Evolutionary conservation across 176 grass and related monocot species (phyloP).

Genomic region (Poa pratensis): DNA sequence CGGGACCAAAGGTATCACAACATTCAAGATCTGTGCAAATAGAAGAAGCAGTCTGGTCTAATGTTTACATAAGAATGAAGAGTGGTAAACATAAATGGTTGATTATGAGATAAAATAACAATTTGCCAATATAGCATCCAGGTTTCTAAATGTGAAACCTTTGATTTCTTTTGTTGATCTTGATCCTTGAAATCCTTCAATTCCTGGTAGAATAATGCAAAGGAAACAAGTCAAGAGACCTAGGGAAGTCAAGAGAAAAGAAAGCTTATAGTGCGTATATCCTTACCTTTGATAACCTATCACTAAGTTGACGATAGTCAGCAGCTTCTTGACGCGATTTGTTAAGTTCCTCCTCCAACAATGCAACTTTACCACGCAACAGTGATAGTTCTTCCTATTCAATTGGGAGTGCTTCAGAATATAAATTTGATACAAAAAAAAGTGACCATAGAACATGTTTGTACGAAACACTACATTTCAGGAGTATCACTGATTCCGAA

Average conservation of each 20-base stretch:
- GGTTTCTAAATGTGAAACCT: constrained; percentile 56
- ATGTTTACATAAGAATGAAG: constrained; percentile 25
- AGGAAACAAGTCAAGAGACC: constrained; percentile 43
- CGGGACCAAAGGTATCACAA: background rate
- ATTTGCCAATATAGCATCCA: constrained; percentile 9
- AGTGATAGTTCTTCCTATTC: constrained; percentile 78
- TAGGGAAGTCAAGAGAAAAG: constrained; percentile 34
- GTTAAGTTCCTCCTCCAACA: constrained; percentile 86
- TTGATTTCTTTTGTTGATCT: constrained; percentile 84
- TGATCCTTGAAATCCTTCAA: constrained; percentile 92
- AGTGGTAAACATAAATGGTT: constrained; percentile 28
- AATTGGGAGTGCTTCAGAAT: constrained; percentile 30
- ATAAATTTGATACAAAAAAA: constrained; percentile 31
- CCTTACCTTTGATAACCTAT: constrained; percentile 81
- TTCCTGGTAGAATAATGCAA: constrained; percentile 68
- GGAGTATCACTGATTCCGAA: background rate
- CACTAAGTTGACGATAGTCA: constrained; percentile 57
- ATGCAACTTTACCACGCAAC: constrained; percentile 71
- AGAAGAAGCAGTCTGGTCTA: background rate
- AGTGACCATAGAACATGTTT: constrained; percentile 9
- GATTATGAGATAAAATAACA: constrained; percentile 17
- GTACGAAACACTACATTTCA: background rate
- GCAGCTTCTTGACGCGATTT: constrained; percentile 72
- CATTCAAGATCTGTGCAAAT: background rate
- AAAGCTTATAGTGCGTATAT: constrained; percentile 26